Base-by-base conservation (phyloP, 306 rosid genomes). In the Corylus heterophylla region DNA sequence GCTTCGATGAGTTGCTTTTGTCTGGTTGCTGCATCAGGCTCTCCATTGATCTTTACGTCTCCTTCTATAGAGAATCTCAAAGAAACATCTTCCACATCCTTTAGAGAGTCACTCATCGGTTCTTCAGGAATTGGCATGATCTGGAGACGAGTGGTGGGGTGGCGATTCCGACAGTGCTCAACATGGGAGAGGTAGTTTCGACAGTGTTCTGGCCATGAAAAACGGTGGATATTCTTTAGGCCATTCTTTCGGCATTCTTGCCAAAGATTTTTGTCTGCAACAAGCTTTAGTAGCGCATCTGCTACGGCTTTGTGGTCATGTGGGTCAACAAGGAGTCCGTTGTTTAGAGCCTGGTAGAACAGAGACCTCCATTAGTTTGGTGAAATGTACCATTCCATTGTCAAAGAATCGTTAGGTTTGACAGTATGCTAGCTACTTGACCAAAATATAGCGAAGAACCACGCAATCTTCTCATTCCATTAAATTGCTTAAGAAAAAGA, bases 171-270 rank as follows among this genome's bases (percentile, higher is more conserved):
- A 80, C 90, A 88, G 74, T 86, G 87, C 74, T 90, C 91, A 74
- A 90, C 84, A 13, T 89, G 93, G 73, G 94, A 90, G 85, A 92
- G 96, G 88, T 92, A 92, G 86, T 86, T 90, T 48, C 81, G 86
- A 81, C 97, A 92, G 79, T 92, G 97, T 80, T 92, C 97, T 27
- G 92, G 86, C 97, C 97, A 92, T 7, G 96, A 89, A 77, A 87
- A 92, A 25, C 87, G 92, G 78, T 92, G 97, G 85, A 90, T 92
- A 81, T 92, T 89, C 79, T 85, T 88, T 1, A 92, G 89, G 82
- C 96, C 95, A 55, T 89, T 90, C 86, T 84, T 89, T 44, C 94
- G 90, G 87, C 97, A 92, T 54, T 90, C 92, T 14, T 68, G 70
- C 97, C 97, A 90, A 51, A 90, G 96, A 76, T 82, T 90, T 81